Percentiles rank a stretch among this genome's conserved stretches.
Conservation (phyloP, 2,329 filamentous ascomycete genomes). For the Diaporthe humulicola region DNA sequence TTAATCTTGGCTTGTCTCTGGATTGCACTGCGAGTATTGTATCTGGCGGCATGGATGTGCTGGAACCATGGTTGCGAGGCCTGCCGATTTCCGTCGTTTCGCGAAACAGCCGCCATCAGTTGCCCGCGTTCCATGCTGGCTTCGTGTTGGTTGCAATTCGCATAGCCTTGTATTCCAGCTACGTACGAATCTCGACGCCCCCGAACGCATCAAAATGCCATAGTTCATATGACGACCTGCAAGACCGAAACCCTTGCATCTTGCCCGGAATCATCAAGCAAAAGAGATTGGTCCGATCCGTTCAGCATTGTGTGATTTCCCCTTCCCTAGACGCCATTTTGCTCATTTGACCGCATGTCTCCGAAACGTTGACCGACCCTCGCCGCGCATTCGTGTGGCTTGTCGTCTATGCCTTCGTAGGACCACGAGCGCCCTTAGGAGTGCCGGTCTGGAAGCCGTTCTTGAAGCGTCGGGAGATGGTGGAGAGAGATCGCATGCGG, state of each 20-base stretch:
- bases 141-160: constrained; percentile 34
- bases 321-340: constrained; percentile 40
- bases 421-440: constrained; percentile 86
- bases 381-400: constrained; percentile 20
- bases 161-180: constrained; percentile 40
- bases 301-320: constrained; percentile 44
- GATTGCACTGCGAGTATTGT: constrained; percentile 2
- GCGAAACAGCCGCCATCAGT: constrained; percentile 14
- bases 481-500: constrained; percentile 95
- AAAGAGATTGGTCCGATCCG: constrained; percentile 40
- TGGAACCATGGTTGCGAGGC: not conserved
- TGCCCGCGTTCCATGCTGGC: constrained; percentile 5
- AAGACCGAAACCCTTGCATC: constrained; percentile 40
- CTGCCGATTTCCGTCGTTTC: constrained; percentile 1
- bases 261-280: constrained; percentile 40
- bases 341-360: constrained; percentile 38
- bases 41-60: not conserved
- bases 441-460: constrained; percentile 96
- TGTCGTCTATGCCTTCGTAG: constrained; percentile 54
- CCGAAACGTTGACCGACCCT: constrained; percentile 26
- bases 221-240: constrained; percentile 40
- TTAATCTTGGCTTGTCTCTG: constrained; percentile 25
- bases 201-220: constrained; percentile 38
- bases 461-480: constrained; percentile 92
- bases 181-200: constrained; percentile 37